A percentile compares a stretch with the other conserved stretches of the same genome.
Evolutionary conservation across 306 rosid genomes (phyloP).

Genomic region (Purshia tridentata): DNA sequence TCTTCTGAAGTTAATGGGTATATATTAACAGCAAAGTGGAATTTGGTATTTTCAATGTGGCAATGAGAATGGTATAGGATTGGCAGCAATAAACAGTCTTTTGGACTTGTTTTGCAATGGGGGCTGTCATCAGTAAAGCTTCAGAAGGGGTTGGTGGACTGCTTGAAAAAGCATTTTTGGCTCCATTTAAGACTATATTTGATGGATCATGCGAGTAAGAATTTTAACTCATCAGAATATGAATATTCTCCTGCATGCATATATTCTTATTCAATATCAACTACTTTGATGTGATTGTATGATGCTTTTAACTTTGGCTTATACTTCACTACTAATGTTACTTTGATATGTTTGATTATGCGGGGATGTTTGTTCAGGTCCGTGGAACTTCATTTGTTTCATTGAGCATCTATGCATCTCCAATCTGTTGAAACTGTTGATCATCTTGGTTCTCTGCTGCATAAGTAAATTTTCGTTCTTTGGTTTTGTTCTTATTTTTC

Average conservation of each 20-base stretch:
- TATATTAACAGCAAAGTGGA: too few species aligned
- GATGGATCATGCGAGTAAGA: constrained; percentile 41
- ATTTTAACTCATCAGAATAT: too few species aligned
- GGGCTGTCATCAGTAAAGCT: constrained; percentile 34
- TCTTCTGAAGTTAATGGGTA: too few species aligned
- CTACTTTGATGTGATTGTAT: too few species aligned
- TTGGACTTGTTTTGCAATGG: constrained; percentile 28
- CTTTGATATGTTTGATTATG: constrained; percentile 20
- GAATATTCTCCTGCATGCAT: too few species aligned
- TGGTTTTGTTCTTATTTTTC: neutral
- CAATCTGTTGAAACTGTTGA: constrained; percentile 13
- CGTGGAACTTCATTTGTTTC: constrained; percentile 44
- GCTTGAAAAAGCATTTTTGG: constrained; percentile 35
- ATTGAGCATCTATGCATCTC: constrained; percentile 47
- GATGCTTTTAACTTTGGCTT: neutral
- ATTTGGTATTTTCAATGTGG: too few species aligned
- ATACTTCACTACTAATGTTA: neutral
- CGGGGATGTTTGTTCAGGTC: constrained; percentile 42
- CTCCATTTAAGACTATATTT: constrained; percentile 43
- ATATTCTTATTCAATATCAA: too few species aligned
- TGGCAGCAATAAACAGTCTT: neutral
- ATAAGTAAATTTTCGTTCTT: neutral
- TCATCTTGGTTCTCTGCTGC: neutral
- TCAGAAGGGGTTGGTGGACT: constrained; percentile 36
- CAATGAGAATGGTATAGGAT: too few species aligned